Evolutionary conservation across 345 rosid genomes (phyloP).

Genomic region (Laguncularia racemosa): DNA sequence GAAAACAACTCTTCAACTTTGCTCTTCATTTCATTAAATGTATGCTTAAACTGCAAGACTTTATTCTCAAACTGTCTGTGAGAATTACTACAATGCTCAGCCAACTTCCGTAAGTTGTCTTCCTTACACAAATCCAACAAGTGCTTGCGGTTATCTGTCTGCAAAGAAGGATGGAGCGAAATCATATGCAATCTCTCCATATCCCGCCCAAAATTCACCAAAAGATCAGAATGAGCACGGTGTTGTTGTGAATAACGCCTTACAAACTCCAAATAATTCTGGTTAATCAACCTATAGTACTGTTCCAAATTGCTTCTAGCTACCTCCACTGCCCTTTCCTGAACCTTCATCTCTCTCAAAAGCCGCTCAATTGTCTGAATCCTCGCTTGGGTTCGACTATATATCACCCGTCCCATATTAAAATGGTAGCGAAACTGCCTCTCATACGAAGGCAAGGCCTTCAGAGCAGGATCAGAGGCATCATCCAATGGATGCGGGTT

Average conservation of each 20-base stretch:
- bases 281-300: conserved; percentile 66
- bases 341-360: conserved; percentile 80
- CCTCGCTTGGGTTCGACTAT: conserved; percentile 44
- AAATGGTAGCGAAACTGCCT: conserved; percentile 78
- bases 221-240: conserved; percentile 63
- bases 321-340: conserved; percentile 81
- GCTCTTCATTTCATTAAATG: conserved; percentile 59
- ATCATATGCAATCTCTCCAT: conserved; percentile 66
- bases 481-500: conserved; percentile 83
- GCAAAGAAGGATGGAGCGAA: conserved; percentile 73
- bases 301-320: conserved; percentile 81
- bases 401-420: conserved; percentile 49
- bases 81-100: conserved; percentile 58
- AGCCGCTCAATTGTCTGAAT: conserved; percentile 58
- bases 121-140: conserved; percentile 87
- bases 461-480: conserved; percentile 85
- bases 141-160: conserved; percentile 40
- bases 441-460: conserved; percentile 89
- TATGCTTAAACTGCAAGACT: conserved; percentile 76
- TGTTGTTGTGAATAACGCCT: conserved; percentile 78
- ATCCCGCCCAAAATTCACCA: conserved; percentile 65
- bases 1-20: conserved; percentile 72
- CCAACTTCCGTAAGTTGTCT: conserved; percentile 64
- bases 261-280: conserved; percentile 70
- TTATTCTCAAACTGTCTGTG: conserved; percentile 90